A percentile compares a stretch with the other conserved stretches of the same genome.
These are phyloP conservation scores for Crucibulum laeve DNA, from an alignment of 768 basidiomycete species.

Conservation along the genomic window DNA sequence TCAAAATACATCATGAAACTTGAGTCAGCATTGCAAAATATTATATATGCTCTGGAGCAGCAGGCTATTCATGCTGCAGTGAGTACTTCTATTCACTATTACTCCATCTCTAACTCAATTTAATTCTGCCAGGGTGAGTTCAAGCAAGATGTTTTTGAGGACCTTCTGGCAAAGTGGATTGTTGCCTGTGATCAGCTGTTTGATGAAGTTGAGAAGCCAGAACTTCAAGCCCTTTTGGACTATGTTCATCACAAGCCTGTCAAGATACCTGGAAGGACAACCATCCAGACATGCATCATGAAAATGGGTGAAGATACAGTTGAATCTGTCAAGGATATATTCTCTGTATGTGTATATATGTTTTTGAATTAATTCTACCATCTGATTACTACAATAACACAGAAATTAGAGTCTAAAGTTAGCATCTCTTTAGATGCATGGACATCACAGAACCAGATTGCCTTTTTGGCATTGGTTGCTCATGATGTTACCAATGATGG, in stretches of 20 bases:
- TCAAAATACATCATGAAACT: not conserved
- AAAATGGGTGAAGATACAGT: conserved; percentile 11
- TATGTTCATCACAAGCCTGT: conserved; percentile 2
- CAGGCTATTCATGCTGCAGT: not conserved
- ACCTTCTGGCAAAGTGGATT: conserved; percentile 8
- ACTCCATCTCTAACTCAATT: not conserved
- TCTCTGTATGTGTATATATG: conserved; percentile 4
- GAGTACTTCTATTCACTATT: not conserved
- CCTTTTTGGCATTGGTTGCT: conserved; percentile 18
- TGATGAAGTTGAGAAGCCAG: conserved; percentile 7
- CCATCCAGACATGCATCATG: conserved; percentile 6
- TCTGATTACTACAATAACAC: no score
- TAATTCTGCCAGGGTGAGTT: conserved; percentile 2
- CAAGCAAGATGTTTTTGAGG: conserved; percentile 7
- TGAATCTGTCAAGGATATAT: conserved; percentile 4
- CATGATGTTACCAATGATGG: conserved; percentile 15
- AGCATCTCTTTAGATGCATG: conserved; percentile 20
- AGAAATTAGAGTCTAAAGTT: conserved; percentile 6
- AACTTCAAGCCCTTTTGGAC: conserved; percentile 1
- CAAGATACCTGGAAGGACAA: conserved; percentile 2
- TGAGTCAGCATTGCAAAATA: not conserved
- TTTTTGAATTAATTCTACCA: not conserved
- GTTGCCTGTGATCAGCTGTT: conserved; percentile 10
- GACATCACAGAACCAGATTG: conserved; percentile 17
- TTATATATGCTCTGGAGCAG: not conserved